Evolutionary conservation across 495 filamentous ascomycete species (phyloP), one percentile per base, ranked within the genome.

Genomic region (Diplogelasinospora grovesii): DNA sequence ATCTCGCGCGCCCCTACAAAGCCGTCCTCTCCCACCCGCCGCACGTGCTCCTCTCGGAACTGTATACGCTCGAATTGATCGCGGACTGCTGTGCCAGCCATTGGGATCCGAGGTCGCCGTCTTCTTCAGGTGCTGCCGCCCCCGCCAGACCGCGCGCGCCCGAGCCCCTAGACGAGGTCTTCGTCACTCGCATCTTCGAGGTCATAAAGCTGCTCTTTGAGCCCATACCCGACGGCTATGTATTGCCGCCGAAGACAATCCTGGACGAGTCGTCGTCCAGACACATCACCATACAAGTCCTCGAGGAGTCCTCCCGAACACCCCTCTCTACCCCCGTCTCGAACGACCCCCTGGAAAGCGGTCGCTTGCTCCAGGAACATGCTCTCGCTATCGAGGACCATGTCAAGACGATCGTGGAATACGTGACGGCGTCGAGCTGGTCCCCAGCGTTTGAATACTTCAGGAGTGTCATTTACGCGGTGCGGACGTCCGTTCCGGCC

Each of bases 21-120:
- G 49, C 45, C 41, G 50, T 68, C 38, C 43, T 68, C 30, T 50
- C 61, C 39, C 65, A 73, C 50, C 70, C 75, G 29, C 56, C 68
- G 44, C 70, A 76, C 36, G 65, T 81, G 11, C 59, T 78, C 22
- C 64, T 75, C 30, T 78, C 78, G 16, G 77, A 81, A 48, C 61
- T 76, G 37, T 79, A 77, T 52, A 56, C 78, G 19, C 60, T 82
- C 45, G 70, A 73, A 43, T 63, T 82, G 28, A 67, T 78, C 33
- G 75, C 78, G 49, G 78, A 82, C 53, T 82, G 78, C 53, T 79
- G 75, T 49, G 65, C 68, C 28, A 71, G 69, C 31, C 65, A 79
- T 51, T 81, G 75, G 75, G 50, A 49, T 27, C 41, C 53, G 14
- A n/a, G n/a, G n/a, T n/a, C n/a, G n/a, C n/a, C n/a, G n/a, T n/a